Base-by-base conservation (phyloP, 352 stramenopile genomes). In the Phytophthora vignae region DNA sequence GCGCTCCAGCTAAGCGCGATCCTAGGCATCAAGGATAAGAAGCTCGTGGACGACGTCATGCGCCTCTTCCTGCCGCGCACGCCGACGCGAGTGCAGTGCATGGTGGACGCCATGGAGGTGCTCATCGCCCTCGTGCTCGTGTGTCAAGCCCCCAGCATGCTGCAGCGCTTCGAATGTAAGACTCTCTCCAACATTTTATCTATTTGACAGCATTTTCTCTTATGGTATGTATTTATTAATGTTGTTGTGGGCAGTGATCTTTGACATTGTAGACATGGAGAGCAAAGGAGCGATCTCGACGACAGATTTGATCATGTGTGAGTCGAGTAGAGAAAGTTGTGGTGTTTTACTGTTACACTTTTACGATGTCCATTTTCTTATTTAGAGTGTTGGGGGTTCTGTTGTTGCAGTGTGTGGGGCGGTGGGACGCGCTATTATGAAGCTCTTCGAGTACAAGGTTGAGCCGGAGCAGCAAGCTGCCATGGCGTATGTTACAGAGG, bases 71-170 rank as follows among this genome's bases (percentile, higher is more conserved):
- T 86, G 50, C 82, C 84, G 1, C 76, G 76, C n/a, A 86, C 79
- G 7, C 75, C 83, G 2, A 90, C 79, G 29, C 75, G 84, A 27
- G 81, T 86, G 36, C 81, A 88, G 71, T 88, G 78, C 64, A 90
- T 89, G 84, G 79, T 93, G 27, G 86, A 93, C 64, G 69, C 66
- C n/a, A 88, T 89, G 74, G 84, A 93, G 63, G 76, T 93, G 14
- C 73, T 92, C 27, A 76, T 92, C 33, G 81, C 83, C 22, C 55
- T 93, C 12, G 72, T 81, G 10, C 79, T 93, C 52, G 83, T 91
- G 11, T 92, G 83, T 33, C 86, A 93, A 57, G 82, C 84, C 17
- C 73, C 81, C 1, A 78, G 60, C 29, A 90, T 90, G 82, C 71
- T 77, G 22, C 73, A 73, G n/a, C 84, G 84, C 38, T 90, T 90